A percentile compares a stretch with the other conserved stretches of the same genome.
Conservation (phyloP, 139 green algal genomes). For the Desmodesmus armatus region DNA sequence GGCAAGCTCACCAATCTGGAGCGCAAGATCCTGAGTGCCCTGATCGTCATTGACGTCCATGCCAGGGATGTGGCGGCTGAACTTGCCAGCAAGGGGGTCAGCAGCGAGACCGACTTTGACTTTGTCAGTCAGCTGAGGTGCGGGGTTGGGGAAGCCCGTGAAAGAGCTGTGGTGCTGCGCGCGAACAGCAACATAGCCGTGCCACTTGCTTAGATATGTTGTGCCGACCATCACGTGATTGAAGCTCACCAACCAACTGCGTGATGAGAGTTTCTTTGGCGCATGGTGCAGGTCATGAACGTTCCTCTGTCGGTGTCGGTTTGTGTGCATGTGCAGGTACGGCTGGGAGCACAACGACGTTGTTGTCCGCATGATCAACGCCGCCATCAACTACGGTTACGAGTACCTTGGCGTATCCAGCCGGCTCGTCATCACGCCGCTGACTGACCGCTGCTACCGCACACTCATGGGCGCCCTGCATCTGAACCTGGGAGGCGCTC, state of each 20-base stretch:
- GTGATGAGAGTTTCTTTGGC: too few relatives aligned
- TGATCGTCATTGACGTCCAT: conserved; percentile 89
- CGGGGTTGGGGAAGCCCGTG: neutral
- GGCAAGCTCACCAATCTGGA: conserved; percentile 84
- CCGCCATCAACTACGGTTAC: conserved; percentile 68
- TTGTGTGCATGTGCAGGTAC: too few relatives aligned
- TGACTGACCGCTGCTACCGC: conserved; percentile 73
- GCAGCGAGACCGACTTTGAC: conserved; percentile 75
- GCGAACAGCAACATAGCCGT: conserved; percentile 79
- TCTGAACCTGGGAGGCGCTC: conserved; percentile 51
- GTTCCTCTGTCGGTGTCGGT: too few relatives aligned
- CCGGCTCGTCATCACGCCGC: conserved; percentile 69
- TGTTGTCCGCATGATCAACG: conserved; percentile 84
- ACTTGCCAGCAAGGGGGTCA: conserved; percentile 62
- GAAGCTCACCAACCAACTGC: neutral
- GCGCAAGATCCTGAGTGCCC: conserved; percentile 79
- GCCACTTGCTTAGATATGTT: neutral
- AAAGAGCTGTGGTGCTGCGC: conserved; percentile 60
- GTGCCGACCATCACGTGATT: too few relatives aligned
- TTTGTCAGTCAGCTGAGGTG: conserved; percentile 83
- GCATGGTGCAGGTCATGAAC: too few relatives aligned
- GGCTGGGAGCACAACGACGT: conserved; percentile 78
- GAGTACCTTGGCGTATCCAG: conserved; percentile 62
- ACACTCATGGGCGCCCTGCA: conserved; percentile 85
- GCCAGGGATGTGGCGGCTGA: conserved; percentile 72